phyloP scores from a whole-genome alignment of 495 filamentous ascomycete genomes.

The Hypomontagnella monticulosa region DNA sequence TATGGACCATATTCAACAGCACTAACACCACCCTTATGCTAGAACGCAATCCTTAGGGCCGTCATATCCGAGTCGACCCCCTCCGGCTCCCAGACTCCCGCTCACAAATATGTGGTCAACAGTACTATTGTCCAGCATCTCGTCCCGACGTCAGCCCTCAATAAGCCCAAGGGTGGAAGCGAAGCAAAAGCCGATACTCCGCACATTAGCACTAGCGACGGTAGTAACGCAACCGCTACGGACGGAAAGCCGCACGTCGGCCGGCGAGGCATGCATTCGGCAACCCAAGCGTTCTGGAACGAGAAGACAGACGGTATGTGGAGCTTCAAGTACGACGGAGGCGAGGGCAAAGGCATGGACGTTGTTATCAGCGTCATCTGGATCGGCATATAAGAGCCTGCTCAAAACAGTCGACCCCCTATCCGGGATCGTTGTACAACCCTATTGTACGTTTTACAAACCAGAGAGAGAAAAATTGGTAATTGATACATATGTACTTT shows the following conservation, averaged over 20 bases:
- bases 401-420: too few relatives aligned
- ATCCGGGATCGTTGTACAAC: too few relatives aligned
- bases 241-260: constrained; percentile 72
- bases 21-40: constrained; percentile 9
- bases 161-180: constrained; percentile 58
- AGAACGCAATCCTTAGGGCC: constrained; percentile 87
- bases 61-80: constrained; percentile 85
- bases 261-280: constrained; percentile 94
- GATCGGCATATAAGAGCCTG: constrained; percentile 67
- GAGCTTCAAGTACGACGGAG: constrained; percentile 93
- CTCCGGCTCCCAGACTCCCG: constrained; percentile 53
- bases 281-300: constrained; percentile 96
- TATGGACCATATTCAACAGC: background rate
- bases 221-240: constrained; percentile 52
- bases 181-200: constrained; percentile 48
- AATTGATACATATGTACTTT: constrained; percentile 3
- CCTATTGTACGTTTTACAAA: background rate
- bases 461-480: too few relatives aligned
- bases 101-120: constrained; percentile 93
- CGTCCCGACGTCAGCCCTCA: constrained; percentile 62
- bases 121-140: constrained; percentile 97
- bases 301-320: constrained; percentile 97
- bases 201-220: constrained; percentile 52
- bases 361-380: constrained; percentile 92
- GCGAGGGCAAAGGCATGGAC: constrained; percentile 85